Base-by-base conservation (phyloP, 2,329 filamentous ascomycete species). In the Eutypella sp. region DNA sequence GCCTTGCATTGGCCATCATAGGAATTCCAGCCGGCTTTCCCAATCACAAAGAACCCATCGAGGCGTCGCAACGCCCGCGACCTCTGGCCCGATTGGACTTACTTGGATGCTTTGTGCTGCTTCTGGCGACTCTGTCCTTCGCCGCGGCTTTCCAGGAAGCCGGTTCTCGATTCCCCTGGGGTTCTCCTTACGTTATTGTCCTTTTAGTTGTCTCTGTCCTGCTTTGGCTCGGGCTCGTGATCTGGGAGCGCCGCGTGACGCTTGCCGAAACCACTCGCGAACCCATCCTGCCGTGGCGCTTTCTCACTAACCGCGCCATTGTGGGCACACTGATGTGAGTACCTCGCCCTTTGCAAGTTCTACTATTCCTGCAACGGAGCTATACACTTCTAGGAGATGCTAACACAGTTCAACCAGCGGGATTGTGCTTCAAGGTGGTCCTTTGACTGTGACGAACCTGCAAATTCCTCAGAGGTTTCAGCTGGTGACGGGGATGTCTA, bases 251-350 rank as follows among this genome's bases (percentile, higher is more conserved):
- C 5, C 41, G 33, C 33, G 47, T 53, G 3, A 45, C 51, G 5
- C 25, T 42, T 2, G 25, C 10, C 7, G 40, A 19, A 10, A 19
- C 7, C 0, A 22, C 33, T 5, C 41, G 51, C 4, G 53, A 59
- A 41, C 53, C 57, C 11, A 44, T 59, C 4, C 41, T 59, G 9
- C 56, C 57, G 1, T 57, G 52, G 56, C 34, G 49, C 11, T 57
- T 59, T 25, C 36, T 56, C 16, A 49, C 38, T 3, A 47, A 49
- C 27, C 53, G 52, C 16, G 39, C 24, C 4, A 47, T 55, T 42
- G 27, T 49, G 2, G 50, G 52, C 9, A 41, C 48, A 6, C 20
- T 57, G 8, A 23, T 57, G 53, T 57, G 45, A 44, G 53, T 47
- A 22, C 25, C 2, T 36, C 33, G 8, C 33, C n/a, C n/a, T 15